These are phyloP conservation scores for Naganishia vaughanmartiniae DNA, from an alignment of 768 basidiomycete genomes.

Conservation along the genomic window DNA sequence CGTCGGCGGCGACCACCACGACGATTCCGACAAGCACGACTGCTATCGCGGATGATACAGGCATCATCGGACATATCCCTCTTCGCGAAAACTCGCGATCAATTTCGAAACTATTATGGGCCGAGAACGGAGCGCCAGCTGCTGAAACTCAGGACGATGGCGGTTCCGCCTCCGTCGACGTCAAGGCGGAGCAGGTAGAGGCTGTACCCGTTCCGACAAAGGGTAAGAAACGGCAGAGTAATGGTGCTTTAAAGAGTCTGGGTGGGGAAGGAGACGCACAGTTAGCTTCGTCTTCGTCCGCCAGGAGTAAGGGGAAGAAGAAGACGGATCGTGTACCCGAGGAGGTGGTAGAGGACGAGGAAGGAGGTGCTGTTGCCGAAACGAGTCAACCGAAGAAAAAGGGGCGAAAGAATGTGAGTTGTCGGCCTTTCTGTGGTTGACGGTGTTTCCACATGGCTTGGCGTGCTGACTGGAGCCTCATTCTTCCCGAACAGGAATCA, in stretches of 20 bases:
- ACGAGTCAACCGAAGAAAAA: constrained; percentile 18
- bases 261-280: not conserved
- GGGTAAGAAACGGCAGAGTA: constrained; percentile 23
- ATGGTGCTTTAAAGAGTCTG: constrained; percentile 5
- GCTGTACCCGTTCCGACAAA: not conserved
- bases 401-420: constrained; percentile 19
- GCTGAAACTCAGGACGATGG: not conserved
- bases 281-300: not conserved
- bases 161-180: not conserved
- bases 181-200: not conserved
- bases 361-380: not conserved
- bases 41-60: not conserved
- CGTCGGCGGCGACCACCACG: not conserved
- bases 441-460: too few species aligned
- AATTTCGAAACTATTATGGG: constrained; percentile 13
- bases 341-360: not conserved
- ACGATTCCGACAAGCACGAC: not conserved
- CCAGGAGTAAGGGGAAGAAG: constrained; percentile 11
- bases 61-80: constrained; percentile 18
- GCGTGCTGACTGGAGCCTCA: not conserved
- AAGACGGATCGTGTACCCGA: not conserved
- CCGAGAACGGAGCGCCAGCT: not conserved
- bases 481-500: not conserved
- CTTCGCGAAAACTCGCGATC: constrained; percentile 21
- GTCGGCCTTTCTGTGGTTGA: not conserved